phyloP scores from a whole-genome alignment of 352 stramenopile genomes.

The Phytophthora foliorum region DNA sequence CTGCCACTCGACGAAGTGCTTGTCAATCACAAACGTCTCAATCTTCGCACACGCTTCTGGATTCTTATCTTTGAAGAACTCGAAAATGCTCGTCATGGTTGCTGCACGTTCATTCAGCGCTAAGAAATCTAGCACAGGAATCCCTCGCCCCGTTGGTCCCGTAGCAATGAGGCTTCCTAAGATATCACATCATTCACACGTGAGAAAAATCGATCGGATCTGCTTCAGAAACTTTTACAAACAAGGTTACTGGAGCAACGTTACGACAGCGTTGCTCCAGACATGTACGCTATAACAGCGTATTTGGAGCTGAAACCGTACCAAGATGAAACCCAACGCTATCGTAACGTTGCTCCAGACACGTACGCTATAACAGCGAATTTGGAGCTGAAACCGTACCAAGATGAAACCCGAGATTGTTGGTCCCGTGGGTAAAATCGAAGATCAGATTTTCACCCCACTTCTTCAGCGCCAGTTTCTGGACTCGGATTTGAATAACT shows the following conservation, averaged over 20 bases:
- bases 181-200: too few relatives aligned
- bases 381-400: too few relatives aligned
- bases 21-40: conserved; percentile 23
- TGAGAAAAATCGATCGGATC: too few relatives aligned
- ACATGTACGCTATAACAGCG: too few relatives aligned
- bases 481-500: background rate
- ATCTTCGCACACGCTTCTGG: background rate
- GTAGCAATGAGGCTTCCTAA: conserved; percentile 2
- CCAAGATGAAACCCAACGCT: conserved; percentile 8
- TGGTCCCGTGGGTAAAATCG: too few relatives aligned
- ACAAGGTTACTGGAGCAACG: background rate
- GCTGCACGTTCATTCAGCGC: background rate
- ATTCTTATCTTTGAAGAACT: conserved; percentile 1
- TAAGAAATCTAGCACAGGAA: background rate
- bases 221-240: too few relatives aligned
- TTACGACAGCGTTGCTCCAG: background rate
- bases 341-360: too few relatives aligned
- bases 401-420: too few relatives aligned
- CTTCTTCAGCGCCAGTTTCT: background rate
- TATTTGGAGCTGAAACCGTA: too few relatives aligned
- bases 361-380: too few relatives aligned
- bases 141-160: background rate
- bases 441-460: conserved; percentile 2
- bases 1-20: conserved; percentile 29
- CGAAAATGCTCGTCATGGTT: background rate